Evolutionary conservation across 1,139 yeast species (phyloP), one percentile per base, ranked within the genome.

Genomic region (Suhomyces atakaporum): DNA sequence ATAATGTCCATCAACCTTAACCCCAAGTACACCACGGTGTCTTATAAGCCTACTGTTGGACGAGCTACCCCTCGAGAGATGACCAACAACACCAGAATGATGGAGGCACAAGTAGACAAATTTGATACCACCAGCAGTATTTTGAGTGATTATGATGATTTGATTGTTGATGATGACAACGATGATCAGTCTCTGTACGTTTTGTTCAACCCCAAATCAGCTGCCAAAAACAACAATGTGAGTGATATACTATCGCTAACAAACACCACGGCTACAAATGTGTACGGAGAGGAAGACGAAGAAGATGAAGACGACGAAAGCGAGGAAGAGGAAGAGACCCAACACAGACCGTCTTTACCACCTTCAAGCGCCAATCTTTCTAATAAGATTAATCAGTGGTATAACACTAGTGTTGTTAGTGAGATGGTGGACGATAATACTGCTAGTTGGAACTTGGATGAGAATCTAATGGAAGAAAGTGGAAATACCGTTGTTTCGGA

Each of bases 361-460:
- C 30, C 16, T 16, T n/a, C 26, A 20, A 26, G 11, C 24, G 12
- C 25, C 32, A 34, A 34, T 20, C 43, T 57, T 22, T 54, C 60
- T 12, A 43, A 49, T 38, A 58, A 58, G 37, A 55, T 60, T 12
- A 50, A 58, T 31, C 49, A 47, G 26, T 58, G 63, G 63, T 46
- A 58, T 42, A 53, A 26, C 31, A 36, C 50, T 26, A 42, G 38
- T 31, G 20, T 42, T 22, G 33, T 35, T 9, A 29, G 33, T 4
- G 50, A 43, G 24, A 29, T 57, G 19, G 55, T 65, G 5, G 71
- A 67, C 41, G 76, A 70, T 43, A 69, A 69, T 45, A 58, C 63
- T 4, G 76, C 76, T 11, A 63, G 70, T 33, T 70, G 75, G 75
- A 69, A 69, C 46, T 52, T 70, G 40, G 75, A 69, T 44, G 74